Conservation (phyloP, 73 alveolate genomes). For the Durusdinium trenchii region DNA sequence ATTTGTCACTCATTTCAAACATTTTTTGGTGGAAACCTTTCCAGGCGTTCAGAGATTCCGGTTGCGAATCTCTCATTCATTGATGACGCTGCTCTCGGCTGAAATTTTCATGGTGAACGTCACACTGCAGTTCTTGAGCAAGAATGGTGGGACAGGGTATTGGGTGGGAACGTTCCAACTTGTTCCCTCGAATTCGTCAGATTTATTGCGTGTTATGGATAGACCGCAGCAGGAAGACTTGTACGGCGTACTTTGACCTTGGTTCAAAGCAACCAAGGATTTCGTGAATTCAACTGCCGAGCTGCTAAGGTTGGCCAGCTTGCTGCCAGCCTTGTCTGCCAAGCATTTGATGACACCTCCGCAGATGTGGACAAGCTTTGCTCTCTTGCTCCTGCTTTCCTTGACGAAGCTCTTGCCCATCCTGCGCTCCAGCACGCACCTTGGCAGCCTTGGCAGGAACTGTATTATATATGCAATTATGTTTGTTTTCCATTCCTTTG, state of each 20-base stretch:
- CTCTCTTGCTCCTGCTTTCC: not conserved
- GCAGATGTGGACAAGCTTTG: conserved; percentile 20
- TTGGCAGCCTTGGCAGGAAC: not conserved
- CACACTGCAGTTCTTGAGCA: not conserved
- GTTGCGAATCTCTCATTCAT: not conserved
- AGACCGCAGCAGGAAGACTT: too few species aligned
- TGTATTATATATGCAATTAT: too few species aligned
- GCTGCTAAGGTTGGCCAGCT: not conserved
- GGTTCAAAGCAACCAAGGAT: too few species aligned
- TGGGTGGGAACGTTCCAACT: not conserved
- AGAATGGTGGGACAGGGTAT: too few species aligned
- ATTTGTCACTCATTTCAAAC: too few species aligned
- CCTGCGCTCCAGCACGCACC: not conserved
- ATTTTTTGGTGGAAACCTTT: too few species aligned
- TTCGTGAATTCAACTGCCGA: not conserved
- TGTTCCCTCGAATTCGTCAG: not conserved
- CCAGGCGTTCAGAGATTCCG: conserved; percentile 14
- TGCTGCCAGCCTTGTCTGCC: conserved; percentile 18
- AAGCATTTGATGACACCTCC: not conserved
- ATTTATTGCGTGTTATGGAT: too few species aligned
- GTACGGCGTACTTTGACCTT: too few species aligned
- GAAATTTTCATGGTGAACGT: not conserved
- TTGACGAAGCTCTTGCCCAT: not conserved
- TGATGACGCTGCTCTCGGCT: not conserved
- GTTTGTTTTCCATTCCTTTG: too few species aligned